These are phyloP conservation scores for Grosmannia huntii DNA, from an alignment of 2,329 filamentous ascomycete genomes.

Conservation along the genomic window DNA sequence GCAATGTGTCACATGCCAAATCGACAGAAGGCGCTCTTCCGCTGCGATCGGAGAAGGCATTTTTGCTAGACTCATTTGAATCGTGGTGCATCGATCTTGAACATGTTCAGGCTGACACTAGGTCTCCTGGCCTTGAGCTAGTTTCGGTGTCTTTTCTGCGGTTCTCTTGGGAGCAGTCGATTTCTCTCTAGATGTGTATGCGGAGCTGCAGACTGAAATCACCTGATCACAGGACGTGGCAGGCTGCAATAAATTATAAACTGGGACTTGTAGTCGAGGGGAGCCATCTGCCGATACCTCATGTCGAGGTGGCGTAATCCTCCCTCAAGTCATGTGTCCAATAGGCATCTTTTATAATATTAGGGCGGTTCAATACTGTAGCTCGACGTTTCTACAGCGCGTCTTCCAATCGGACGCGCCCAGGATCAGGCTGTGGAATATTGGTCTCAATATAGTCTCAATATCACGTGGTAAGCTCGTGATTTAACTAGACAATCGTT, in stretches of 20 bases:
- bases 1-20: constrained; percentile 15
- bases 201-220: constrained; percentile 18
- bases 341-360: too few species aligned
- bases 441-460: too few species aligned
- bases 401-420: too few species aligned
- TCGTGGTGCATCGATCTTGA: constrained; percentile 21
- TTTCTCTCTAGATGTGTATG: constrained; percentile 16
- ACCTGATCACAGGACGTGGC: constrained; percentile 19
- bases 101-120: constrained; percentile 10
- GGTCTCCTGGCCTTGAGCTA: constrained; percentile 10
- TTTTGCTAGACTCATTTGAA: constrained; percentile 19
- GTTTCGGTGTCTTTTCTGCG: constrained; percentile 23
- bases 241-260: constrained; percentile 9
- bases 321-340: too few species aligned
- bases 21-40: constrained; percentile 13
- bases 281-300: too few species aligned
- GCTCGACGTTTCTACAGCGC: too few species aligned
- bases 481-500: too few species aligned
- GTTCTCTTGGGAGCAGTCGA: constrained; percentile 21
- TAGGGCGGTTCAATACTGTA: too few species aligned
- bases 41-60: constrained; percentile 19
- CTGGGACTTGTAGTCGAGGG: too few species aligned
- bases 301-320: too few species aligned
- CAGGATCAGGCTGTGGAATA: too few species aligned
- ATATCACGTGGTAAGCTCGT: too few species aligned